Evolutionary conservation across 2,329 filamentous ascomycete genomes (phyloP).

Genomic region (Cyphellophora attinorum): DNA sequence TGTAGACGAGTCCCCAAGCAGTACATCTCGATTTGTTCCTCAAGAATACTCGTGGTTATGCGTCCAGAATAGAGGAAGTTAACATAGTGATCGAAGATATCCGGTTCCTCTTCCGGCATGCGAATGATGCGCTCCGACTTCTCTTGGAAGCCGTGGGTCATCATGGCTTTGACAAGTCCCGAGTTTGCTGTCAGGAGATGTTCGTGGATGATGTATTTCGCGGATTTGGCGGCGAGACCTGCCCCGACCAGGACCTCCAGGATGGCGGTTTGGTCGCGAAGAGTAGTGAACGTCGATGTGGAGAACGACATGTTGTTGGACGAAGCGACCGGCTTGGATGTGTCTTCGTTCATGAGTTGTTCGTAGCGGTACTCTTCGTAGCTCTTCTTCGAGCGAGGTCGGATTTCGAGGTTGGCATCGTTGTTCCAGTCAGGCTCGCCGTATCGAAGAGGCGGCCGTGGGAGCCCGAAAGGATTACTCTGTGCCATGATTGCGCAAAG

Average conservation of each 20-base stretch:
- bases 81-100: not conserved
- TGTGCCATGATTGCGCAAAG: no score
- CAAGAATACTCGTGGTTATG: not conserved
- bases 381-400: not conserved
- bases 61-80: not conserved
- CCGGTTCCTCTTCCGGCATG: not conserved
- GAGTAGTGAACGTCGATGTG: not conserved
- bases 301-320: not conserved
- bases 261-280: not conserved
- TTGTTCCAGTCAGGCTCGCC: conserved; percentile 1
- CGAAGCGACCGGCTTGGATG: not conserved
- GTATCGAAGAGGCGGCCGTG: not conserved
- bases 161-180: not conserved
- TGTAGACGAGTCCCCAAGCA: not conserved
- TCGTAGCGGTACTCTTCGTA: not conserved
- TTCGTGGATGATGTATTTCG: not conserved
- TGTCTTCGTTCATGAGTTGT: not conserved
- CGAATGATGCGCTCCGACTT: not conserved
- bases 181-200: not conserved
- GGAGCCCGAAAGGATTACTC: no score
- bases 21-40: not conserved
- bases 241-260: no score
- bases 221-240: not conserved
- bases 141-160: not conserved
- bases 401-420: not conserved